Conservation (phyloP, 805 yeast species). For the baker's yeast (Saccharomyces cerevisiae) region DNA sequence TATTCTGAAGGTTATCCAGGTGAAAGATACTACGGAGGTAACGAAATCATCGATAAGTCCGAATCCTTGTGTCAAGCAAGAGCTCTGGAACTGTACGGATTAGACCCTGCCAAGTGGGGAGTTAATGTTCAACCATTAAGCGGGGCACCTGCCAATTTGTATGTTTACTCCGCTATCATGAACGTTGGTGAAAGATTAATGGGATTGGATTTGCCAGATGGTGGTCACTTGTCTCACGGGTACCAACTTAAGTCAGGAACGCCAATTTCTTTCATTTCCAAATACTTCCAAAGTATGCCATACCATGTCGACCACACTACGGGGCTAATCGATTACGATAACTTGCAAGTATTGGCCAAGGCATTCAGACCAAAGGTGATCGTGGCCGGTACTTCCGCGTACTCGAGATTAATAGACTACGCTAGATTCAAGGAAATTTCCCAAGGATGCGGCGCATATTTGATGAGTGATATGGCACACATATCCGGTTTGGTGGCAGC, state of each 20-base stretch:
- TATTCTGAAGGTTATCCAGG: constrained; percentile 98
- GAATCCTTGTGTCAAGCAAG: constrained; percentile 86
- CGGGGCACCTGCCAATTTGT: constrained; percentile 95
- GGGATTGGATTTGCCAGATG: constrained; percentile 98
- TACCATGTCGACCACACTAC: constrained; percentile 80
- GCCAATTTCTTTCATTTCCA: constrained; percentile 85
- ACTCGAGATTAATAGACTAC: constrained; percentile 85
- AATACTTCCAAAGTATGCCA: constrained; percentile 96
- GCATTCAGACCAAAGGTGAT: constrained; percentile 90
- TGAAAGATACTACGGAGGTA: constrained; percentile 96
- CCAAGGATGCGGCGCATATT: constrained; percentile 86
- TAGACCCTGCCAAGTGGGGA: constrained; percentile 84
- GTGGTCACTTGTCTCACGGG: constrained; percentile 97
- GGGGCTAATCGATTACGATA: constrained; percentile 88
- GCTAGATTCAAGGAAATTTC: constrained; percentile 84
- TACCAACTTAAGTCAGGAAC: constrained; percentile 78
- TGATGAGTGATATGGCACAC: constrained; percentile 95
- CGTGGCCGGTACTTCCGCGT: constrained; percentile 97
- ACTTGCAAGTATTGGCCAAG: constrained; percentile 69
- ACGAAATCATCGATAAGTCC: constrained; percentile 85
- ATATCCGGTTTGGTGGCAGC: constrained; percentile 94
- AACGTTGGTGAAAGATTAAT: constrained; percentile 86
- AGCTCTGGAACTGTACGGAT: constrained; percentile 75
- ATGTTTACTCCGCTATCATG: constrained; percentile 82
- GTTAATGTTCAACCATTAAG: constrained; percentile 93